These are phyloP conservation scores for Heimioporus sp. DNA, from an alignment of 768 basidiomycete species.

Conservation along the genomic window DNA sequence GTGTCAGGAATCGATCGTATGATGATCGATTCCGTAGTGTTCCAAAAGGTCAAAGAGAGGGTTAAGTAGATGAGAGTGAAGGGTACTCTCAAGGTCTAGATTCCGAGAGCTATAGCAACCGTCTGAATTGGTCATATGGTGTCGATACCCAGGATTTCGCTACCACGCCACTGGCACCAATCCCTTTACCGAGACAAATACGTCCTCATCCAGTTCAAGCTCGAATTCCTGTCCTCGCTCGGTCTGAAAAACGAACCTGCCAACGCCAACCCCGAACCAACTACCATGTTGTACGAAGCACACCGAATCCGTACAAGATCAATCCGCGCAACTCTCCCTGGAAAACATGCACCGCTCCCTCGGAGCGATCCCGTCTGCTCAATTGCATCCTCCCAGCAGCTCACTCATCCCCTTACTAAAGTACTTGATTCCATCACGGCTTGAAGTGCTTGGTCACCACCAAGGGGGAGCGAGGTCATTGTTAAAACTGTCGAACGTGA, in stretches of 20 bases:
- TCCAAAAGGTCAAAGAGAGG: too few species aligned
- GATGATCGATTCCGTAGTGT: too few species aligned
- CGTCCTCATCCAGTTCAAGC: too few species aligned
- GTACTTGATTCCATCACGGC: conserved; percentile 74
- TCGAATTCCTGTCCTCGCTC: conserved; percentile 76
- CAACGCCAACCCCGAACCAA: conserved; percentile 72
- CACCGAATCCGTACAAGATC: conserved; percentile 66
- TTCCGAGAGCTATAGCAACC: too few species aligned
- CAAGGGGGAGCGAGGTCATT: conserved; percentile 90
- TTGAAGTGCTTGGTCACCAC: conserved; percentile 74
- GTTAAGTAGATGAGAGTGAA: too few species aligned
- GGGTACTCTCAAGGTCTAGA: too few species aligned
- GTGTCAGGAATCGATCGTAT: too few species aligned
- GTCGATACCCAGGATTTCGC: too few species aligned
- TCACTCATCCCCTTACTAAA: conserved; percentile 72
- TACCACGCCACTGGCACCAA: too few species aligned
- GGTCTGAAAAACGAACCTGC: conserved; percentile 73
- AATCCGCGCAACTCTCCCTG: conserved; percentile 67
- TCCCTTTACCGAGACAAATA: conserved; percentile 77
- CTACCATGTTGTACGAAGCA: conserved; percentile 81
- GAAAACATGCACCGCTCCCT: conserved; percentile 69
- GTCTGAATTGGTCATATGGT: too few species aligned
- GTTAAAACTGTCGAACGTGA: conserved; percentile 81
- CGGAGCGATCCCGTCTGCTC: conserved; percentile 69
- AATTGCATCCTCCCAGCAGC: conserved; percentile 72